Conservation (phyloP, 768 basidiomycete genomes). For the Grammothele lineata region DNA sequence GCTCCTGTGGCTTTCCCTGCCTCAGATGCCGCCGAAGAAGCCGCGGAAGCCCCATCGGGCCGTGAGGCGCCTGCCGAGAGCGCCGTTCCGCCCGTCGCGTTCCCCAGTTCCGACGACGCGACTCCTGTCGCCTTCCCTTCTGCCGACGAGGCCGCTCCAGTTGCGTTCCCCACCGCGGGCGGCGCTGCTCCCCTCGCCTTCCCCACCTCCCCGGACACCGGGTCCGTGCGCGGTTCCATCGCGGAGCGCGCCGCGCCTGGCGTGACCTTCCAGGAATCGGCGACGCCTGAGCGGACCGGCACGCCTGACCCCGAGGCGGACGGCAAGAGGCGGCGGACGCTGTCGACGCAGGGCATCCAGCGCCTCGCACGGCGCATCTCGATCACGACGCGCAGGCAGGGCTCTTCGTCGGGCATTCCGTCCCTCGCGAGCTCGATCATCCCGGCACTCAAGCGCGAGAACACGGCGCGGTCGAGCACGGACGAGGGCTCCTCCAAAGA, state of each 20-base stretch:
- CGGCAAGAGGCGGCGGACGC: conserved; percentile 67
- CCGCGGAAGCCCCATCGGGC: conserved; percentile 6
- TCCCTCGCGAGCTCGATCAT: conserved; percentile 36
- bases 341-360: conserved; percentile 84
- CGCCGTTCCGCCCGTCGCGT: conserved; percentile 18
- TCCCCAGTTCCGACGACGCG: conserved; percentile 25
- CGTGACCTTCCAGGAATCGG: conserved; percentile 64
- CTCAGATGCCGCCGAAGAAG: conserved; percentile 13
- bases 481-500: conserved; percentile 16
- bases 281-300: conserved; percentile 61
- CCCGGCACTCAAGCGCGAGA: conserved; percentile 49
- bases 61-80: conserved; percentile 14
- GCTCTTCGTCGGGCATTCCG: conserved; percentile 44
- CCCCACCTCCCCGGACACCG: conserved; percentile 29
- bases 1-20: conserved; percentile 14
- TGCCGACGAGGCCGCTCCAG: conserved; percentile 19
- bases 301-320: conserved; percentile 73
- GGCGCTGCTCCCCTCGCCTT: conserved; percentile 26
- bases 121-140: conserved; percentile 33
- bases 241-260: conserved; percentile 30
- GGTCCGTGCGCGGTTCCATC: conserved; percentile 29
- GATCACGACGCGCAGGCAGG: conserved; percentile 51
- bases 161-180: conserved; percentile 33
- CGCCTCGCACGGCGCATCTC: conserved; percentile 74
- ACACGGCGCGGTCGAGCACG: conserved; percentile 35